Base-by-base conservation (phyloP, 129 eudicot species). In the Flaveria brownii region DNA sequence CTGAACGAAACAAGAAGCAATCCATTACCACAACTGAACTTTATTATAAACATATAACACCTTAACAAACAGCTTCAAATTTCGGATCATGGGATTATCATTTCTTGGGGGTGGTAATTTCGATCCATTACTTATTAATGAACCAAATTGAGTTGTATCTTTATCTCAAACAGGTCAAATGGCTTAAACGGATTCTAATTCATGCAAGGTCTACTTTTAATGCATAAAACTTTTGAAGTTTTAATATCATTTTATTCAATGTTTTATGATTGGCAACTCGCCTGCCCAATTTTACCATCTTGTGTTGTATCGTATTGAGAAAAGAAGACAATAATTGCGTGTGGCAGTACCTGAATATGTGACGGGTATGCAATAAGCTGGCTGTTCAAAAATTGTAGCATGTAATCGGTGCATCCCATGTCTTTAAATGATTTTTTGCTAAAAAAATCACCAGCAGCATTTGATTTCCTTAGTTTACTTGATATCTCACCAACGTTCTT, bases 401-500 rank as follows among this genome's bases (percentile, higher is more conserved):
- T 66, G 73, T 84, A 85, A 36, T 91, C 93, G 17, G 79, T 71
- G 63, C 97, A 91, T 17, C 93, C 97, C 74, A 91, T 26, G 77
- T 87, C 97, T 72, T 74, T 86, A 66, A 94, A 94, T 1, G 91
- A 85, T 77, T 91, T 91, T 86, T 89, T 85, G 84, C 98, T 94
- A 60, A 87, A 94, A 71, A 94, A 94, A 41, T 87, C 96, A n/a
- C 78, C 61, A 70, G 71, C 83, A 50, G 75, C 73, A 60, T 83
- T 68, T n/a, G 72, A 68, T 46, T 85, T 91, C 77, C 72, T 42
- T 82, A 76, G 62, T 72, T 86, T 86, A 66, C 47, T 86, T 61
- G 86, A 55, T 61, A 49, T 39, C 12, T 52, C 65, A 18, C 70
- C 76, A 69, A 46, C 25, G 30, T 78, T 61, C 62, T 43, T 9